Percentiles rank a stretch among this genome's conserved stretches.
phyloP scores from a whole-genome alignment of 495 filamentous ascomycete genomes.

The Penicillium malachiteum region DNA sequence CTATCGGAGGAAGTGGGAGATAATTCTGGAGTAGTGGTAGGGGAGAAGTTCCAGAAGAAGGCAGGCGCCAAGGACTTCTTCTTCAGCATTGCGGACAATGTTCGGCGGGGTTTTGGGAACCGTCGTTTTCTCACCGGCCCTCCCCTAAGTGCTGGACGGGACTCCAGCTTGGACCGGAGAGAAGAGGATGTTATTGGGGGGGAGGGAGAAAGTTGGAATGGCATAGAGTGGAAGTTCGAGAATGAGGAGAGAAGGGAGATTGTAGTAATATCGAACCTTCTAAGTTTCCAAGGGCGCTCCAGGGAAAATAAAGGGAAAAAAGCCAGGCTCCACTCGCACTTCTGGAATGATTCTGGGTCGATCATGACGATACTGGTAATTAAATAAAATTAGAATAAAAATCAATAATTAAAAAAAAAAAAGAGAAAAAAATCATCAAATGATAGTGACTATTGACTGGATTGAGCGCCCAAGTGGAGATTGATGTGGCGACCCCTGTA shows the following conservation, averaged over 20 bases:
- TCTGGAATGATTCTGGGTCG: constrained; percentile 24
- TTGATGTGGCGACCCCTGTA: constrained; percentile 1
- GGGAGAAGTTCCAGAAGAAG: constrained; percentile 43
- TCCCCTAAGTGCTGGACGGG: constrained; percentile 22
- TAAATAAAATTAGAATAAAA: not conserved
- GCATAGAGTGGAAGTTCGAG: not conserved
- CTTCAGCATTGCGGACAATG: constrained; percentile 50
- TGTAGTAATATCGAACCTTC: not conserved
- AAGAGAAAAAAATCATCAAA: not conserved
- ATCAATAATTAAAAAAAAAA: no score
- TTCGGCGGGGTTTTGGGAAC: constrained; percentile 29
- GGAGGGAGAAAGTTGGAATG: not conserved
- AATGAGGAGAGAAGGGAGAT: not conserved
- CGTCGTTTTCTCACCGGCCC: constrained; percentile 27
- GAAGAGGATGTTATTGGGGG: constrained; percentile 12
- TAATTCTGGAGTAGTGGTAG: constrained; percentile 43
- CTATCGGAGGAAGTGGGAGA: constrained; percentile 45
- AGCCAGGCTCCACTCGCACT: constrained; percentile 5
- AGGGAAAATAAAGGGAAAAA: constrained; percentile 1
- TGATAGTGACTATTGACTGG: not conserved
- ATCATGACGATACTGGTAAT: constrained; percentile 12
- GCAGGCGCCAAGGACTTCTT: constrained; percentile 46
- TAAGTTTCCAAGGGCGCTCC: not conserved
- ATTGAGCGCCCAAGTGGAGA: not conserved
- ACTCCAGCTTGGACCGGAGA: constrained; percentile 22